These are phyloP conservation scores for Polyporus arcularius DNA, from an alignment of 768 basidiomycete genomes.

Conservation along the genomic window DNA sequence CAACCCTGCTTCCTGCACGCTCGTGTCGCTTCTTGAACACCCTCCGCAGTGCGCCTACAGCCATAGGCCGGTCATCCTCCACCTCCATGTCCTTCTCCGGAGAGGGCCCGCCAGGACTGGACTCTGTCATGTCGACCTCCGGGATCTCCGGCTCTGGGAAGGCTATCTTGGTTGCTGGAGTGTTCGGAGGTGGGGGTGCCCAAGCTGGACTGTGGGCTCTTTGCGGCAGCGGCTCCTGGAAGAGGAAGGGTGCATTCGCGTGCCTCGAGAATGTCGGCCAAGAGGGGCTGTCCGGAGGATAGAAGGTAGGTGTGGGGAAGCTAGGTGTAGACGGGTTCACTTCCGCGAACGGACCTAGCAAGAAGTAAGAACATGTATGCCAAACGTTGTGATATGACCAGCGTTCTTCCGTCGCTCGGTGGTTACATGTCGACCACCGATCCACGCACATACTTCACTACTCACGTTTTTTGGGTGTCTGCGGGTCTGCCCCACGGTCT, in stretches of 20 bases:
- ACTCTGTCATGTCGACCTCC: conserved; percentile 78
- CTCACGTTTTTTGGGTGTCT: conserved; percentile 71
- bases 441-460: conserved; percentile 6
- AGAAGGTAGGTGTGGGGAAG: conserved; percentile 36
- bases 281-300: conserved; percentile 35
- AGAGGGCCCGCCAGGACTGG: conserved; percentile 46
- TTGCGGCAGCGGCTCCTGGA: conserved; percentile 53
- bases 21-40: conserved; percentile 62
- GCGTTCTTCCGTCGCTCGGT: neutral
- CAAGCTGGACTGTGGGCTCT: conserved; percentile 53
- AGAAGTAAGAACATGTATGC: conserved; percentile 21
- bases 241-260: conserved; percentile 72
- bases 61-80: conserved; percentile 42
- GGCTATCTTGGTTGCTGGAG: conserved; percentile 48
- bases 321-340: conserved; percentile 38
- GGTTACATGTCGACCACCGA: neutral
- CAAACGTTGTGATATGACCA: conserved; percentile 17
- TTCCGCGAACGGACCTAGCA: conserved; percentile 45
- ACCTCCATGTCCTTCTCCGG: conserved; percentile 9
- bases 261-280: conserved; percentile 63
- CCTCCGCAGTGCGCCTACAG: conserved; percentile 64
- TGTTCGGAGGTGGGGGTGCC: conserved; percentile 64
- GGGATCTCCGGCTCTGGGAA: conserved; percentile 59
- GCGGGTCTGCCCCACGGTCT: conserved; percentile 41
- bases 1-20: conserved; percentile 31